Base-by-base conservation (phyloP, 2,329 filamentous ascomycete genomes). In the Rutstroemia sp. region DNA sequence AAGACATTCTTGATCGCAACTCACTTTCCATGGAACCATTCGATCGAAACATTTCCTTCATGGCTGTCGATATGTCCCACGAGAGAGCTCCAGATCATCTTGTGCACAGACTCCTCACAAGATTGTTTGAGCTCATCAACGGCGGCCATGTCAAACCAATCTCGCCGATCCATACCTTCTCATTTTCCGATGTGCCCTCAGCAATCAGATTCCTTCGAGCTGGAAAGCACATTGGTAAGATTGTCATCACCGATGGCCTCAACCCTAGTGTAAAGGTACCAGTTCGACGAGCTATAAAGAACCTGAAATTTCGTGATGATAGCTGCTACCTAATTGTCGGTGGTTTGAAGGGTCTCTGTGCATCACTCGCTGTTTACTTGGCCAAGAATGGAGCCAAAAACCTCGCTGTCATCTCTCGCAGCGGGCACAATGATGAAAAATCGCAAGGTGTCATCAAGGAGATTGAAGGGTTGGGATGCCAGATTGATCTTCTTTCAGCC, bases 141-240 rank as follows among this genome's bases (percentile, higher is more conserved):
- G 47, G 10, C 10, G 61, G 59, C 10, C 48, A 57, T 36, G 36
- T 64, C 21, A 59, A 56, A 42, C 61, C 61, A 5, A 64, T 64
- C 23, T 9, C 30, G 3, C 62, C 62, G 6, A 34, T 60, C n/a
- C 56, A 51, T 16, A 14, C 34, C 10, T 63, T 61, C 12, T 34
- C 51, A 17, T 61, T 62, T 71, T 51, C 66, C 57, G 21, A 73
- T 5, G 71, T 9, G 51, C 65, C 4, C 12, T 47, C 51, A 21
- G 61, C 60, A 17, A 47, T 65, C 16, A 4, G 36, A 14, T 61
- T 66, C n/a, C 68, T 77, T 61, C 73, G 74, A 53, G 65, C 63
- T 27, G 74, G 73, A 0, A 61, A 67, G 1, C 73, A 75, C 53
- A 68, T 75, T 16, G 76, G 75, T 0, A 77, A 77, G 54, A 66